Conservation (phyloP, 768 basidiomycete genomes). For the Mycena filopes region DNA sequence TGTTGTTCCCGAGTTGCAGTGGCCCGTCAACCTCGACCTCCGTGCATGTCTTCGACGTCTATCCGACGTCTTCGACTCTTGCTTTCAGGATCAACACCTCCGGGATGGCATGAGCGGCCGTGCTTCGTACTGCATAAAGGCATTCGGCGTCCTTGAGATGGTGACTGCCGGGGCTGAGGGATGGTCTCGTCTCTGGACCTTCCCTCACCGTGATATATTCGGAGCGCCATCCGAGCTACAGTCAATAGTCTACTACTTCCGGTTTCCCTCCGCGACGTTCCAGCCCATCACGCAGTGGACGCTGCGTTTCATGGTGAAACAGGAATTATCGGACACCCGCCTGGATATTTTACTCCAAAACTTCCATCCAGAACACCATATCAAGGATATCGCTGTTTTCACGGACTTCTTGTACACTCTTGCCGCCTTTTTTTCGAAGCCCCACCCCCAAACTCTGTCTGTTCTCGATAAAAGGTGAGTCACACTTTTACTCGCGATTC, state of each 20-base stretch:
- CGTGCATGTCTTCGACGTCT: background rate
- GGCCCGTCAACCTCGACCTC: slow-evolving; percentile 3
- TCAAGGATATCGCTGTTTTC: background rate
- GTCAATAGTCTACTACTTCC: background rate
- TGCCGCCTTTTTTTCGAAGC: background rate
- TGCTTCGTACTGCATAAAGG: background rate
- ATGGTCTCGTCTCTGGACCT: background rate
- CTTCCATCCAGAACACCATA: background rate
- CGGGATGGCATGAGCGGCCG: background rate
- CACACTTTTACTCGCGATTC: background rate
- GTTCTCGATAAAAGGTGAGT: slow-evolving; percentile 5
- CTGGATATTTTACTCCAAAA: background rate
- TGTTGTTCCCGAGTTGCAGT: background rate
- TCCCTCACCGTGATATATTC: background rate
- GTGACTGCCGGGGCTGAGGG: background rate
- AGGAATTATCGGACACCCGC: background rate
- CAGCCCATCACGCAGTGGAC: slow-evolving; percentile 1
- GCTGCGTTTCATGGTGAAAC: slow-evolving; percentile 3
- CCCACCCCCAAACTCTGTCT: background rate
- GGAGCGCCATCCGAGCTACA: background rate
- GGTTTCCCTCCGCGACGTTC: background rate
- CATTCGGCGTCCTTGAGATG: slow-evolving; percentile 3
- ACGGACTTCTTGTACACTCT: slow-evolving; percentile 5
- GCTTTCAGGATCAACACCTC: background rate
- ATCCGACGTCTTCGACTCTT: background rate